Base-by-base conservation (phyloP, 106 monocot species). In the Acorus gramineus region DNA sequence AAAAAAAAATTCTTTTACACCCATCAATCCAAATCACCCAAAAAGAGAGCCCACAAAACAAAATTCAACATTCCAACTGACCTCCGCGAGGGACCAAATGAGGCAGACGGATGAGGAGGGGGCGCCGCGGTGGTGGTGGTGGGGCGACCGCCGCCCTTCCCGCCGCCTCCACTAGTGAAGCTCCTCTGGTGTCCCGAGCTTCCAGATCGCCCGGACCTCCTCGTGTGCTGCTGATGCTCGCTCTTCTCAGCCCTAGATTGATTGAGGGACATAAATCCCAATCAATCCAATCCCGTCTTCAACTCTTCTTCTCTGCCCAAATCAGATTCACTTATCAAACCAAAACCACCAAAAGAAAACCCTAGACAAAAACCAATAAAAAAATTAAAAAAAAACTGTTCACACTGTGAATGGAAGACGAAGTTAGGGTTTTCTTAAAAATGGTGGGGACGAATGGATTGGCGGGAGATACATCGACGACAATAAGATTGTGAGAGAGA, bases 171-270 rank as follows among this genome's bases (percentile, higher is more conserved):
- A 60, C 73, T 64, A 4, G 69, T 42, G 60, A 60, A 72, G 7
- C 79, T 79, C 66, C 78, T 67, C 48, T 78, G 74, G 47, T 82
- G 62, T 47, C 72, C 75, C 48, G 68, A 71, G 66, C 66, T 73
- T 28, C 72, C 75, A 49, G 80, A 83, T 78, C 85, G 71, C 11
- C 74, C 74, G 62, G 81, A 48, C 73, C 68, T 85, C 53, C 80
- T 78, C 59, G 28, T 28, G 28, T 28, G 28, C 28, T 61, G 68
- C 53, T 83, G 78, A 44, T 57, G 57, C 49, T 83, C 83, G 59
- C 65, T 80, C 76, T 78, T 82, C 13, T 82, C 82, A 9, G 67
- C 63, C 63, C 77, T 67, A 3, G 74, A 55, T 64, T 79, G 78
- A 73, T 73, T 68, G 66, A 64, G 55, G 68, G 78, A 79, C 78